Conservation (phyloP, 1,139 yeast species). For the Candida labiduridarum region DNA sequence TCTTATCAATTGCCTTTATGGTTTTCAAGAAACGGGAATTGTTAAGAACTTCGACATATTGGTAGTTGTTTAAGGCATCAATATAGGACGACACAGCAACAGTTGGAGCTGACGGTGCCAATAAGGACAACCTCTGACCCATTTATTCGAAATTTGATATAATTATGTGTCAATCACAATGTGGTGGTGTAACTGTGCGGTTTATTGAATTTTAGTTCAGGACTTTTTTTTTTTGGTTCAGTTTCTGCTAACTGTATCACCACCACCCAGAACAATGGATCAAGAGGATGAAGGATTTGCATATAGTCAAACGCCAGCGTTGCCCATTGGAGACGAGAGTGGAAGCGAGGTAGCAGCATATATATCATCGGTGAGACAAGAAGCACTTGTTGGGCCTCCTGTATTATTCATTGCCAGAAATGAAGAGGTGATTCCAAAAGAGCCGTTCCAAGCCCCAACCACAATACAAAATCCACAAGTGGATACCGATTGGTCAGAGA, state of each 20-base stretch:
- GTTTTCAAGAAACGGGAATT: constrained; percentile 87
- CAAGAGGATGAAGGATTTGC: constrained; percentile 13
- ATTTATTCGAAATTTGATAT: constrained; percentile 32
- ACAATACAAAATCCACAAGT: constrained; percentile 1
- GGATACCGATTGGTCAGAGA: constrained; percentile 5
- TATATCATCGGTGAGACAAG: constrained; percentile 30
- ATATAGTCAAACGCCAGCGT: constrained; percentile 30
- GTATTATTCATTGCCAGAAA: constrained; percentile 12
- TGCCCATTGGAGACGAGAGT: constrained; percentile 19
- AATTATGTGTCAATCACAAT: background rate
- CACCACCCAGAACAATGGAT: constrained; percentile 1
- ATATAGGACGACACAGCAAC: constrained; percentile 90
- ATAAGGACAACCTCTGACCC: constrained; percentile 85
- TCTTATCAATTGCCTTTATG: constrained; percentile 68
- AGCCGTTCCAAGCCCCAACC: background rate
- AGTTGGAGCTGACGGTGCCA: constrained; percentile 91
- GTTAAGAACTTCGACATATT: constrained; percentile 69
- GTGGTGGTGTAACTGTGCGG: no score
- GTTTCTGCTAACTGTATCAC: background rate
- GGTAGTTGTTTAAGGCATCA: constrained; percentile 72
- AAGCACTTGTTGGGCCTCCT: constrained; percentile 29
- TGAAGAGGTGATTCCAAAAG: background rate
- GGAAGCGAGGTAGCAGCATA: constrained; percentile 29
- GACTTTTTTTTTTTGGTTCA: background rate
- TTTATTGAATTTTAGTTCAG: background rate